These are phyloP conservation scores for Scenedesmus sp. DNA, from an alignment of 163 green algal species.

Conservation along the genomic window DNA sequence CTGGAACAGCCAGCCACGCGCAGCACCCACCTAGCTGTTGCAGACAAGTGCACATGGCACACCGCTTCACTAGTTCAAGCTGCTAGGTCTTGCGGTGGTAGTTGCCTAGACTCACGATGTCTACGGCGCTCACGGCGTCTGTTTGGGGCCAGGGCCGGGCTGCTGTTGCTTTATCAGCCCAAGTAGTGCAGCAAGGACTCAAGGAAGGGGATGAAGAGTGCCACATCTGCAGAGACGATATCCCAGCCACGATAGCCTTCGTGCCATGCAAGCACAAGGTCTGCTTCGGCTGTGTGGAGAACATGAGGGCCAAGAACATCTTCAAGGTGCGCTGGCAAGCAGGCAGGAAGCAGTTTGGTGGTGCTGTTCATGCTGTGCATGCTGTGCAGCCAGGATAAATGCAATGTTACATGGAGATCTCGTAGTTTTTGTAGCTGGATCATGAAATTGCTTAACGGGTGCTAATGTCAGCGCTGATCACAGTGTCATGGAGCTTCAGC, in stretches of 20 bases:
- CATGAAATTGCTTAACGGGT: too few relatives aligned
- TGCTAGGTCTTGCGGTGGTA: not conserved
- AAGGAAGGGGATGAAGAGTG: constrained; percentile 59
- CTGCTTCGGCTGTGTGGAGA: constrained; percentile 70
- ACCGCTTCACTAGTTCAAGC: not conserved
- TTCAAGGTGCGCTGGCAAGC: constrained; percentile 56
- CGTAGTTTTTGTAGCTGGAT: too few relatives aligned
- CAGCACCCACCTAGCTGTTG: constrained; percentile 1
- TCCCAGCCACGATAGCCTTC: constrained; percentile 61
- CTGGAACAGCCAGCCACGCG: not conserved
- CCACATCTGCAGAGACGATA: constrained; percentile 61
- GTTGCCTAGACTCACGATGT: not conserved
- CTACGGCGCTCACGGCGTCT: constrained; percentile 28
- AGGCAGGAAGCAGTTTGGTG: not conserved
- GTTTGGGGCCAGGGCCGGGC: constrained; percentile 59
- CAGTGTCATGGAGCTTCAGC: not conserved
- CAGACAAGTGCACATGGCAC: constrained; percentile 1
- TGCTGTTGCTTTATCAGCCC: constrained; percentile 36
- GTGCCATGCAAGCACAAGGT: constrained; percentile 64
- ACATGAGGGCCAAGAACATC: constrained; percentile 72
- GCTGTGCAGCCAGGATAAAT: not conserved
- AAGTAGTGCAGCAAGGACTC: constrained; percentile 20
- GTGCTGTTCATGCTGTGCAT: not conserved
- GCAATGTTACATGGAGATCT: not conserved
- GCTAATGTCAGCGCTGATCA: too few relatives aligned